Percentiles rank a stretch among this genome's conserved stretches.
phyloP scores from a whole-genome alignment of 805 yeast species.

The Candida sanyiensis region DNA sequence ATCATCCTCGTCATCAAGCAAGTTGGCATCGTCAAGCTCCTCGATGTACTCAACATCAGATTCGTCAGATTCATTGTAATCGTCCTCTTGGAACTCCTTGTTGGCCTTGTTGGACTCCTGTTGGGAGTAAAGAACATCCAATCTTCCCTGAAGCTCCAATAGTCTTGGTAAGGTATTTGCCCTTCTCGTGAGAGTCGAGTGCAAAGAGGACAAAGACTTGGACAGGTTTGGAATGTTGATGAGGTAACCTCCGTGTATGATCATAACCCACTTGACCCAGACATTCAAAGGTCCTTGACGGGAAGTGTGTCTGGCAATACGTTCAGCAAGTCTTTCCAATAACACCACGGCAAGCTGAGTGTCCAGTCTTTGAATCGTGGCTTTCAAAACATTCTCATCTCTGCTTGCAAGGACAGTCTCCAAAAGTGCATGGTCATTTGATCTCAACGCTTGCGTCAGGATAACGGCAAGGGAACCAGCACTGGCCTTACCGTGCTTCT shows the following conservation, averaged over 20 bases:
- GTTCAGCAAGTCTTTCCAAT: slow-evolving; percentile 55
- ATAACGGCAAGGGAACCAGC: slow-evolving; percentile 79
- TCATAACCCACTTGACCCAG: slow-evolving; percentile 87
- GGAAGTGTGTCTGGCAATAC: slow-evolving; percentile 52
- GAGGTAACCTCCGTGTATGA: slow-evolving; percentile 73
- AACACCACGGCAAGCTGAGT: slow-evolving; percentile 48
- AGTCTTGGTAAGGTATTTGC: slow-evolving; percentile 66
- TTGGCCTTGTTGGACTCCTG: slow-evolving; percentile 49
- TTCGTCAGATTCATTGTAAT: slow-evolving; percentile 29
- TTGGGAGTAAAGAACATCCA: slow-evolving; percentile 65
- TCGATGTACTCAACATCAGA: slow-evolving; percentile 60
- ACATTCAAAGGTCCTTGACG: slow-evolving; percentile 46
- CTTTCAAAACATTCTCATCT: slow-evolving; percentile 46
- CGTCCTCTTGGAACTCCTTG: slow-evolving; percentile 30
- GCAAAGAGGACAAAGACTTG: slow-evolving; percentile 54
- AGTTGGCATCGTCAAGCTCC: slow-evolving; percentile 47
- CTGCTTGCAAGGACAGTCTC: slow-evolving; percentile 68
- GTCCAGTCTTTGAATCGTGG: slow-evolving; percentile 50
- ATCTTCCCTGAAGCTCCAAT: slow-evolving; percentile 74
- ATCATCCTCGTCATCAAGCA: slow-evolving; percentile 44
- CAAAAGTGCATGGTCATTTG: slow-evolving; percentile 79
- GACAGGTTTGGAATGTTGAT: slow-evolving; percentile 41
- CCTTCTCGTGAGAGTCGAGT: slow-evolving; percentile 58
- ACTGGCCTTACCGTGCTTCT: slow-evolving; percentile 44
- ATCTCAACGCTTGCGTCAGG: slow-evolving; percentile 81